Base-by-base conservation (phyloP, 129 eudicot species). In the Tanacetum coccineum region DNA sequence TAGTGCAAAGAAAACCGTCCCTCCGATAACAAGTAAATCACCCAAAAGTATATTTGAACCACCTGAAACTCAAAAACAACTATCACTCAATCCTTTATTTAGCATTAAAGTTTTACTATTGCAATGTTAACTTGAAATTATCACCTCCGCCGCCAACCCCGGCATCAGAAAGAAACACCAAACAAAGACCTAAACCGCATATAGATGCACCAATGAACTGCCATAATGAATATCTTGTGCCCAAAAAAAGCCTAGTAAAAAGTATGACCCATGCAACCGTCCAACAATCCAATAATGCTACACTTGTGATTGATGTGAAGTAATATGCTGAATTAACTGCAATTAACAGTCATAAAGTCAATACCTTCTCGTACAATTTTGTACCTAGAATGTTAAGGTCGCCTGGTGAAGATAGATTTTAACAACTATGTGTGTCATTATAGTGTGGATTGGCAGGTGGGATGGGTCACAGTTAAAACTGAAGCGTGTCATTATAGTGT, bases 261-360 rank as follows among this genome's bases (percentile, higher is more conserved):
- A 88, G 32, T 10, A 92, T 81, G 18, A 81, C 96, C 96, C 96
- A 92, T 26, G 87, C 87, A 30, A 92, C 62, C 11, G 98, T 86
- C 74, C 87, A 80, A 52, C 96, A 86, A 76, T 92, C 96, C 78
- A 92, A 73, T 61, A 92, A 21, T 0, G 96, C 82, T 71, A 92
- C 98, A 62, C 96, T 88, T 13, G 98, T 92, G 59, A 92, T 86
- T 42, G 98, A 92, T 69, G 98, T 77, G 64, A 73, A 92, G 73
- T 92, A 82, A 62, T 36, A 92, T n/a, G 96, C 89, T 77, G 89
- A 85, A 82, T 83, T 86, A 71, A 73, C 98, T 92, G 87, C 40
- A 66, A 13, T 17, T 46, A 67, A 64, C 13, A 17, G 15, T 19
- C 46, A 66, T 36, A 42, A 21, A 74, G 57, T 60, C 51, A 75